phyloP scores from a whole-genome alignment of 257 asterid species.

The Solanum chilense region DNA sequence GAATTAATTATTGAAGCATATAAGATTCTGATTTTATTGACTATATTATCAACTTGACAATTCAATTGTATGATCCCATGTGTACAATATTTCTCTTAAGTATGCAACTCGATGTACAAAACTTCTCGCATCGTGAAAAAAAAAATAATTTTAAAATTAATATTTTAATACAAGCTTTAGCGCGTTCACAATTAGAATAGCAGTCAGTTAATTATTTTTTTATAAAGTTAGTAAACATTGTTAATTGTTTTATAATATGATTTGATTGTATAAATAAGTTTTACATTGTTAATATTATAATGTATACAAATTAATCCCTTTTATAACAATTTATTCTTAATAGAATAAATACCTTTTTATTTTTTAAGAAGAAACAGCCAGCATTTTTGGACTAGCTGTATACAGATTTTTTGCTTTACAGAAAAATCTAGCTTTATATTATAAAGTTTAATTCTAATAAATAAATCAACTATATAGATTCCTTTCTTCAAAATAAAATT shows the following conservation, averaged over 20 bases:
- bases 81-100: too few relatives aligned
- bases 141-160: too few relatives aligned
- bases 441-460: neutral
- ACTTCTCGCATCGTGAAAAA: accelerated
- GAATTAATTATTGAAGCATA: neutral
- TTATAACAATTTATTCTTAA: neutral
- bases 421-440: neutral
- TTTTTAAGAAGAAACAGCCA: neutral
- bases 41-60: neutral
- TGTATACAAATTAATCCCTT: neutral
- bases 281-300: neutral
- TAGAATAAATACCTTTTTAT: neutral
- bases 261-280: neutral
- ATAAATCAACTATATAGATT: neutral
- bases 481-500: neutral
- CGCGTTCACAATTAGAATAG: too few relatives aligned
- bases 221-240: neutral
- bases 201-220: neutral
- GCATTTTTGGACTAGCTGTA: neutral
- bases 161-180: too few relatives aligned
- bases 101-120: neutral
- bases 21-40: neutral
- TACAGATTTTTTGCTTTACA: neutral
- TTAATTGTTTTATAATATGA: neutral
- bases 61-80: neutral